Percentiles rank a stretch among this genome's conserved stretches.
These are phyloP conservation scores for Boletus insuetus DNA, from an alignment of 768 basidiomycete genomes.

Conservation along the genomic window DNA sequence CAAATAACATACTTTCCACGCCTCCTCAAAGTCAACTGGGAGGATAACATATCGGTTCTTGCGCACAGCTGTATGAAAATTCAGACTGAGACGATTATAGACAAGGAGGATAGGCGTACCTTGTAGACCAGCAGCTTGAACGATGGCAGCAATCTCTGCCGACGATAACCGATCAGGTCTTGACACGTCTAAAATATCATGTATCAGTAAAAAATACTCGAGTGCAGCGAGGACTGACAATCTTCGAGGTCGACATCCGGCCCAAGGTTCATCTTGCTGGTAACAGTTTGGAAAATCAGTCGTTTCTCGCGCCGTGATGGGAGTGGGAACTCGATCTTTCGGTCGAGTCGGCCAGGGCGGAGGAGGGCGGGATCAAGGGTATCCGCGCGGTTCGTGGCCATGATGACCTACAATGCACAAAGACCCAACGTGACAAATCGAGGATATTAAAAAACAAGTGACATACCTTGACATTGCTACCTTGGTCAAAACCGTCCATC, in stretches of 20 bases:
- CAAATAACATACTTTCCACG: conserved; percentile 93
- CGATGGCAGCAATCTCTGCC: conserved; percentile 93
- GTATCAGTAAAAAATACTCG: conserved; percentile 14
- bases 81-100: conserved; percentile 1
- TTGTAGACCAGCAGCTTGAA: conserved; percentile 96
- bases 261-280: conserved; percentile 95
- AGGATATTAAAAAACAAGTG: background rate
- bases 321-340: conserved; percentile 98
- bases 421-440: background rate
- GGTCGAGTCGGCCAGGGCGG: conserved; percentile 94
- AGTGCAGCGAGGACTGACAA: conserved; percentile 54
- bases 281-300: conserved; percentile 96
- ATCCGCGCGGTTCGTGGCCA: conserved; percentile 99
- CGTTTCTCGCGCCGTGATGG: conserved; percentile 94
- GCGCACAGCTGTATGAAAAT: conserved; percentile 61
- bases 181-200: conserved; percentile 71
- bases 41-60: conserved; percentile 98
- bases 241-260: conserved; percentile 99
- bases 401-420: conserved; percentile 72
- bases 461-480: conserved; percentile 91
- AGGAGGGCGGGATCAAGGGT: conserved; percentile 97
- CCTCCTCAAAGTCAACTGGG: conserved; percentile 97
- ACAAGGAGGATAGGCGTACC: conserved; percentile 41
- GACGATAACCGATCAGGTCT: conserved; percentile 94
- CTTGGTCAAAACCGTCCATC: conserved; percentile 99